These are phyloP conservation scores for Fraxinus velutina DNA, from an alignment of 305 asterid genomes.

Conservation along the genomic window DNA sequence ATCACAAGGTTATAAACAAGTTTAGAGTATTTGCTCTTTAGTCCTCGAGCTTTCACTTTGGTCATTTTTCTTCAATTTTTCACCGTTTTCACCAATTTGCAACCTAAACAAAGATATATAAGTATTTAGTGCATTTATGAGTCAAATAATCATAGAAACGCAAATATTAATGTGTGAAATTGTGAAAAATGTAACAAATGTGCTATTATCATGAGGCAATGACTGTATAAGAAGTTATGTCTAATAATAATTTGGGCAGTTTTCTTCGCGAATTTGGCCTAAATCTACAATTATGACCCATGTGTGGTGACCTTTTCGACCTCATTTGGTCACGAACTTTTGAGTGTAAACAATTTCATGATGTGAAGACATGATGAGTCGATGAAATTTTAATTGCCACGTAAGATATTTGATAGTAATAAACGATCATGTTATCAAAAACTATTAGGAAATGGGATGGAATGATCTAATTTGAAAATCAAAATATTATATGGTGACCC, in stretches of 20 bases:
- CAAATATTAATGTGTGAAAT: too few relatives aligned
- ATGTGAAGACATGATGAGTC: not conserved
- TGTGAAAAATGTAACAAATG: too few relatives aligned
- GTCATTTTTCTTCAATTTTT: too few relatives aligned
- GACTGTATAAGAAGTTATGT: not conserved
- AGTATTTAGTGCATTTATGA: too few relatives aligned
- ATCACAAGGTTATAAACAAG: too few relatives aligned
- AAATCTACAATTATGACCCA: not conserved
- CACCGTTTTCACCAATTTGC: too few relatives aligned
- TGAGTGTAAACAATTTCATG: not conserved
- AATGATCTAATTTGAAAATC: not conserved
- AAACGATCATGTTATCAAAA: not conserved
- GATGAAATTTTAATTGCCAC: not conserved
- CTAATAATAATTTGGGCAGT: not conserved
- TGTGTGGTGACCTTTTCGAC: not conserved
- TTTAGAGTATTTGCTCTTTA: too few relatives aligned
- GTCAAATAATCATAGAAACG: too few relatives aligned
- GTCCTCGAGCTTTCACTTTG: too few relatives aligned
- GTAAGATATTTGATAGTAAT: not conserved
- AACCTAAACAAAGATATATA: too few relatives aligned
- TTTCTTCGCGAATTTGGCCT: not conserved
- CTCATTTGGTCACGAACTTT: not conserved
- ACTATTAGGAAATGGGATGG: not conserved
- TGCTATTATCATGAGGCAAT: not conserved
- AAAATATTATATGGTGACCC: not conserved